Percentiles rank a stretch among this genome's conserved stretches.
Evolutionary conservation across 2,329 filamentous ascomycete genomes (phyloP).

Genomic region (Botryotinia calthae): DNA sequence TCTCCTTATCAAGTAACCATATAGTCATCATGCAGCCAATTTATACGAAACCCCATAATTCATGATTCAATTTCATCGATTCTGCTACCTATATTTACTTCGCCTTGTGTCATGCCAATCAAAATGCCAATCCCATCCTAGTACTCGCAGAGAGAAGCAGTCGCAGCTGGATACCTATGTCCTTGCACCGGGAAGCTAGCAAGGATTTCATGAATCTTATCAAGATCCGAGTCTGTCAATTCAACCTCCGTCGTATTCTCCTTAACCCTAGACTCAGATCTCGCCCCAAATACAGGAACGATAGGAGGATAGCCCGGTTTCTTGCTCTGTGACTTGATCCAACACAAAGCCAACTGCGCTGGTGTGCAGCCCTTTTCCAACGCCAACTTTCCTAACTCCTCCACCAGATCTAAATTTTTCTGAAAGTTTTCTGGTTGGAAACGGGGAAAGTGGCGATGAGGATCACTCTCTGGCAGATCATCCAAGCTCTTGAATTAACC

Average conservation of each 20-base stretch:
- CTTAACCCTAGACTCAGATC: background rate
- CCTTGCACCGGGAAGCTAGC: slow-evolving; percentile 9
- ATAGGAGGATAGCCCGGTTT: background rate
- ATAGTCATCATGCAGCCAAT: background rate
- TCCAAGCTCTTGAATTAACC: background rate
- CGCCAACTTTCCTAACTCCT: background rate
- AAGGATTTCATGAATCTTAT: slow-evolving; percentile 32
- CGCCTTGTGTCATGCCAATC: background rate
- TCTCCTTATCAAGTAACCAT: background rate
- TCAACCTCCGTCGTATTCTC: background rate
- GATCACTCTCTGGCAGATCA: background rate
- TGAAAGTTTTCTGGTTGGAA: background rate
- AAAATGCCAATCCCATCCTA: background rate
- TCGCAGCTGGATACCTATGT: slow-evolving; percentile 1
- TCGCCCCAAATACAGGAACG: background rate
- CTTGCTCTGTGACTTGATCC: background rate
- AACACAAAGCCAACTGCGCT: background rate
- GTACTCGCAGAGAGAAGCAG: background rate
- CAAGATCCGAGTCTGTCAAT: slow-evolving; percentile 35
- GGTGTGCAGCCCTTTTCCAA: background rate
- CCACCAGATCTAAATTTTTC: background rate
- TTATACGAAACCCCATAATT: background rate
- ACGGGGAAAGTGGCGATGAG: background rate
- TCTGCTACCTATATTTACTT: background rate
- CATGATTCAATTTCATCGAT: background rate